These are phyloP conservation scores for Mycena rebaudengoi DNA, from an alignment of 768 basidiomycete species.

Conservation along the genomic window DNA sequence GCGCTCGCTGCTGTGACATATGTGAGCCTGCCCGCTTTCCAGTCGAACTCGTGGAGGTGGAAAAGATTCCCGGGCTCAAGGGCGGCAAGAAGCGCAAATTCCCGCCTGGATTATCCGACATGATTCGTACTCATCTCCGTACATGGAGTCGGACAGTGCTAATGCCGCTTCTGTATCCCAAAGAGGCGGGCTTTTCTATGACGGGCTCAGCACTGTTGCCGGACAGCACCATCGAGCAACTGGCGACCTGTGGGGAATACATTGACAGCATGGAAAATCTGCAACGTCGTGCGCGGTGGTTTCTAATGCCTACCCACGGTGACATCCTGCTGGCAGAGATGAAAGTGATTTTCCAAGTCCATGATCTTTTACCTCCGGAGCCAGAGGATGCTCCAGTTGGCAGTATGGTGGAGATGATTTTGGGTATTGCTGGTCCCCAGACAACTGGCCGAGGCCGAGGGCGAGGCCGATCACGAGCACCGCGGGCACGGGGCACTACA, in stretches of 20 bases:
- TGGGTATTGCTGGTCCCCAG: too few species aligned
- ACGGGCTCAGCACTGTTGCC: neutral
- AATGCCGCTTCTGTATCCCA: conserved; percentile 1
- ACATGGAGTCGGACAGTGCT: neutral
- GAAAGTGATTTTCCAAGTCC: neutral
- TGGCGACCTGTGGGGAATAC: conserved; percentile 1
- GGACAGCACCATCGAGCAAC: conserved; percentile 9
- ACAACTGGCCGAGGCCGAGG: too few species aligned
- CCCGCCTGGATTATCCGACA: neutral
- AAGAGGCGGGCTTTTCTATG: neutral
- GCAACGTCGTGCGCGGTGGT: too few species aligned
- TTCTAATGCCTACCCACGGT: neutral
- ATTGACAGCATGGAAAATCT: neutral
- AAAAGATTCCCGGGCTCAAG: neutral
- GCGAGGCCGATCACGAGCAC: too few species aligned
- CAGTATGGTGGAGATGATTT: too few species aligned
- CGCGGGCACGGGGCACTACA: too few species aligned
- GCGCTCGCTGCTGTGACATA: conserved; percentile 20
- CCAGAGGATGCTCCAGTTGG: too few species aligned
- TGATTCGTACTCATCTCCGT: too few species aligned
- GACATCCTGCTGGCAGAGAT: neutral
- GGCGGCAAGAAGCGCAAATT: conserved; percentile 1
- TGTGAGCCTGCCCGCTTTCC: conserved; percentile 18
- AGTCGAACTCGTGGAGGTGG: conserved; percentile 2
- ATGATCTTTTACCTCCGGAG: neutral